phyloP scores from a whole-genome alignment of 2,329 filamentous ascomycete genomes.

The Monosporascus sp. region DNA sequence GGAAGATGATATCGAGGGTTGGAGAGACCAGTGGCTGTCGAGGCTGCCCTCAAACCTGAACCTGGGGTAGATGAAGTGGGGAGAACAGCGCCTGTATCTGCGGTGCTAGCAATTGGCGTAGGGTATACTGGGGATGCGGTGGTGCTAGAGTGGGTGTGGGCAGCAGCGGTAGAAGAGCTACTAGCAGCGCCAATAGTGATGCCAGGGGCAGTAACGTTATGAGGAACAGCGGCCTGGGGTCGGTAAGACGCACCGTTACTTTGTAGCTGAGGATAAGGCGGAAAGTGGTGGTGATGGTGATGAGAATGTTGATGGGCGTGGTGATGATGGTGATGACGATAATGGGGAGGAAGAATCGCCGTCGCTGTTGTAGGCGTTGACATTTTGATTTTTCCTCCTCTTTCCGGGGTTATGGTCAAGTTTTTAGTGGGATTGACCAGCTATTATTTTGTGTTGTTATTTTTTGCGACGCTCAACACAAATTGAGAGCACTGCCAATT shows the following conservation, averaged over 20 bases:
- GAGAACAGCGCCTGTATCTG: slow-evolving; percentile 18
- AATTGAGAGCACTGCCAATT: too few species aligned
- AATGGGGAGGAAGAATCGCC: slow-evolving; percentile 65
- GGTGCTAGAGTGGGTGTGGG: slow-evolving; percentile 27
- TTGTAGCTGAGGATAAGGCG: slow-evolving; percentile 20
- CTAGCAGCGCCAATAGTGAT: neutral
- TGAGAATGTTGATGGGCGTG: slow-evolving; percentile 57
- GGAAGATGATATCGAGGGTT: slow-evolving; percentile 16
- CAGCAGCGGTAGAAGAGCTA: neutral
- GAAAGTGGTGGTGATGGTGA: slow-evolving; percentile 47
- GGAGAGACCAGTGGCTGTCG: slow-evolving; percentile 23
- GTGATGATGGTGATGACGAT: slow-evolving; percentile 52
- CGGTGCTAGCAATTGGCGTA: neutral
- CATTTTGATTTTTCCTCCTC: slow-evolving; percentile 44
- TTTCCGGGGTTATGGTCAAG: too few species aligned
- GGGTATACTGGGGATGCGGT: slow-evolving; percentile 12
- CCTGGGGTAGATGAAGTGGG: slow-evolving; percentile 28
- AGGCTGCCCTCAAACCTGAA: slow-evolving; percentile 24
- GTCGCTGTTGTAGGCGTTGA: slow-evolving; percentile 77
- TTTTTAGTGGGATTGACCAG: too few species aligned
- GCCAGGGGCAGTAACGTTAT: slow-evolving; percentile 4
- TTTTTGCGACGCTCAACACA: too few species aligned
- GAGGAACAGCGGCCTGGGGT: slow-evolving; percentile 2
- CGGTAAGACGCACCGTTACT: slow-evolving; percentile 39
- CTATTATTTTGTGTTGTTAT: too few species aligned